A percentile compares a stretch with the other conserved stretches of the same genome.
Evolutionary conservation across 768 basidiomycete genomes (phyloP).

Genomic region (Mycena galericulata): DNA sequence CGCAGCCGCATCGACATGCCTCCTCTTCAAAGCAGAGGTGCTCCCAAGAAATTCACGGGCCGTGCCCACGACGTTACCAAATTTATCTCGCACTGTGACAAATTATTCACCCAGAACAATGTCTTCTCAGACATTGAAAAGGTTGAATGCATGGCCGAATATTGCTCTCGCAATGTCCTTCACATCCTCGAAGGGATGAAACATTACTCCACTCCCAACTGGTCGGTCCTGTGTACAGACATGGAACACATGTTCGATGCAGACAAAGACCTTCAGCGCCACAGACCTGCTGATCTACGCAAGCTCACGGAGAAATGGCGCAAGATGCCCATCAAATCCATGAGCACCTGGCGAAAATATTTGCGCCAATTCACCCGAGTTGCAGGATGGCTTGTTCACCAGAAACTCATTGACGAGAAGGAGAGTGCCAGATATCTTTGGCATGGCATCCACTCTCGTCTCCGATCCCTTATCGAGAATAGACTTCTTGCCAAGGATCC

Average conservation of each 20-base stretch:
- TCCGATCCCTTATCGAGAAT: not conserved
- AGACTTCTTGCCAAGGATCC: slow-evolving; percentile 10
- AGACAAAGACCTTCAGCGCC: slow-evolving; percentile 13
- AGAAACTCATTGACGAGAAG: not conserved
- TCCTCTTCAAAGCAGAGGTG: not conserved
- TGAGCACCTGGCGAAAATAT: slow-evolving; percentile 3
- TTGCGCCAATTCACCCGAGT: not conserved
- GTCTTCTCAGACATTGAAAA: not conserved
- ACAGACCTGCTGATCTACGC: not conserved
- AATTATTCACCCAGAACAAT: slow-evolving; percentile 13
- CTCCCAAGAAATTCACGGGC: slow-evolving; percentile 15
- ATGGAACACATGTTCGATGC: slow-evolving; percentile 15
- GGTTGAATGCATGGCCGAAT: slow-evolving; percentile 9
- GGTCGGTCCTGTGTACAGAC: not conserved
- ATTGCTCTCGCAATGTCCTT: slow-evolving; percentile 10
- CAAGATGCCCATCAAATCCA: not conserved
- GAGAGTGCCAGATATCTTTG: slow-evolving; percentile 7
- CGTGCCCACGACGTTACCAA: not conserved
- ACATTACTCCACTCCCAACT: slow-evolving; percentile 7
- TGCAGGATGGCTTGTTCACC: not conserved
- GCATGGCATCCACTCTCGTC: not conserved
- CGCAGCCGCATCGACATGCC: slow-evolving; percentile 22
- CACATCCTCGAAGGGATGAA: slow-evolving; percentile 21
- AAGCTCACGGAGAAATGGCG: slow-evolving; percentile 16
- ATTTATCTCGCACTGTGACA: not conserved